These are phyloP conservation scores for Verbascum thapsus DNA, from an alignment of 257 asterid genomes.

Conservation along the genomic window DNA sequence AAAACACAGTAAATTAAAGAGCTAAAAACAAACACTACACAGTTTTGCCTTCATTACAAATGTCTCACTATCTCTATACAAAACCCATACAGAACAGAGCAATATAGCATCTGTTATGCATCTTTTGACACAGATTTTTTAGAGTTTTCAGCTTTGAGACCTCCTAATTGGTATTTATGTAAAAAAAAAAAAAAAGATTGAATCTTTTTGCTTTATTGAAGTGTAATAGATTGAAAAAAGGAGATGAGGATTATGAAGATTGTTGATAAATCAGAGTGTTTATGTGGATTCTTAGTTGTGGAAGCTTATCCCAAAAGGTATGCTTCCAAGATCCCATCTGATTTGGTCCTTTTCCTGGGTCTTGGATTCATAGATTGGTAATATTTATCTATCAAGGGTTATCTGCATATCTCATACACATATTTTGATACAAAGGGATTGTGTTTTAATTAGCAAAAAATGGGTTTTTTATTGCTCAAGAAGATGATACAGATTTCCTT, in stretches of 20 bases:
- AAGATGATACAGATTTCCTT: conserved; percentile 29
- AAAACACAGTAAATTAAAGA: background rate
- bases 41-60: conserved; percentile 30
- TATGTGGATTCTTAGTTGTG: conserved; percentile 76
- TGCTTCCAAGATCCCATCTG: conserved; percentile 93
- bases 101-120: background rate
- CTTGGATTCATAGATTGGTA: conserved; percentile 99
- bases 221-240: conserved; percentile 23
- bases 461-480: conserved; percentile 18
- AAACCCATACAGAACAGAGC: conserved; percentile 5
- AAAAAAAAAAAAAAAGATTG: too few species aligned
- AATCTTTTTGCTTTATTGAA: background rate
- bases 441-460: conserved; percentile 9
- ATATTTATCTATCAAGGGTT: conserved; percentile 26
- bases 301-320: conserved; percentile 98
- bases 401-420: conserved; percentile 19
- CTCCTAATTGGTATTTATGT: too few species aligned
- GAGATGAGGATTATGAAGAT: conserved; percentile 62
- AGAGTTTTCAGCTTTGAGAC: too few species aligned
- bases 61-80: conserved; percentile 33
- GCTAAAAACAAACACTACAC: background rate
- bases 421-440: too few species aligned
- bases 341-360: conserved; percentile 94
- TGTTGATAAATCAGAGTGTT: conserved; percentile 53
- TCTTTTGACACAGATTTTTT: conserved; percentile 21